Evolutionary conservation across 2,329 filamentous ascomycete species (phyloP).

Genomic region (Akanthomyces uredinophilus): DNA sequence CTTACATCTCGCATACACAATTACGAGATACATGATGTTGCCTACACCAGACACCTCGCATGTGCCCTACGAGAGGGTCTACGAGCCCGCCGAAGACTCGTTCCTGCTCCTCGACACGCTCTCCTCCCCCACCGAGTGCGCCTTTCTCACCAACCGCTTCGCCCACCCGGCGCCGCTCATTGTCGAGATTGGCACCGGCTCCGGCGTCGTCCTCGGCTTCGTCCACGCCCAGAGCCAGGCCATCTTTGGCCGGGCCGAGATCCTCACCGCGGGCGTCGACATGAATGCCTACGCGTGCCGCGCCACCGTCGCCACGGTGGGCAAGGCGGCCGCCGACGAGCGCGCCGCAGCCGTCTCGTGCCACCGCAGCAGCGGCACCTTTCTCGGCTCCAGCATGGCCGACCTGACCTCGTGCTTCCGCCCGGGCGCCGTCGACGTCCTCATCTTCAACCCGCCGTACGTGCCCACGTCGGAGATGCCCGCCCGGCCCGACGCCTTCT

Average conservation of each 20-base stretch:
- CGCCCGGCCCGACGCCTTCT: conserved; percentile 33
- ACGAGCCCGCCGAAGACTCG: conserved; percentile 94
- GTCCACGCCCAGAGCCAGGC: conserved; percentile 65
- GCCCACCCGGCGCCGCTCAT: conserved; percentile 53
- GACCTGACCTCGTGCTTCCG: conserved; percentile 64
- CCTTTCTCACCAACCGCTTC: conserved; percentile 65
- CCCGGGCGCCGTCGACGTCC: conserved; percentile 61
- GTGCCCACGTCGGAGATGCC: conserved; percentile 81
- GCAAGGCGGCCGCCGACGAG: conserved; percentile 33
- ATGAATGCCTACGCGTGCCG: conserved; percentile 78
- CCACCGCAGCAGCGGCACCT: conserved; percentile 44
- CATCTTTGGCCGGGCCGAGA: conserved; percentile 66
- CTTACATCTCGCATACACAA: not conserved
- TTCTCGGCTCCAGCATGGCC: conserved; percentile 62
- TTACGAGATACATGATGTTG: conserved; percentile 55
- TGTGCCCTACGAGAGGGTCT: conserved; percentile 81
- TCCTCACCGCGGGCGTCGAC: conserved; percentile 75
- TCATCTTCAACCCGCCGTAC: conserved; percentile 97
- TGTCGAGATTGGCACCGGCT: conserved; percentile 84
- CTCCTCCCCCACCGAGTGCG: conserved; percentile 61
- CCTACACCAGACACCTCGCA: conserved; percentile 92
- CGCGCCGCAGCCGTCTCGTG: conserved; percentile 20
- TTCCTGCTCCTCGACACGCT: conserved; percentile 91
- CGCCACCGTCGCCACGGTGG: conserved; percentile 67
- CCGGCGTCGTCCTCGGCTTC: conserved; percentile 90